Conservation (phyloP, 306 rosid species). For the Fragaria ananassa region DNA sequence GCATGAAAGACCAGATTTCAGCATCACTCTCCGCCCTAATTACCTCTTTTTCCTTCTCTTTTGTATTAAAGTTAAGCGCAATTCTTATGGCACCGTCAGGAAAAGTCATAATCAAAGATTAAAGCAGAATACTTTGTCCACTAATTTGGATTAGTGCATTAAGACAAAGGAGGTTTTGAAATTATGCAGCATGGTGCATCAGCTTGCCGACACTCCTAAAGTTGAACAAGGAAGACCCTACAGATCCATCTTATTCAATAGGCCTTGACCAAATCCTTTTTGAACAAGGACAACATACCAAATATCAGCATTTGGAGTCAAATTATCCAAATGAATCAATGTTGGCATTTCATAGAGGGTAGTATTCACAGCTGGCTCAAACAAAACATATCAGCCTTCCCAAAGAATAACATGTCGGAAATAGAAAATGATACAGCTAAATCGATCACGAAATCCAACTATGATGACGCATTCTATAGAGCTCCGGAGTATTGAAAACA, state of each 20-base stretch:
- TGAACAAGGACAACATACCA: not conserved
- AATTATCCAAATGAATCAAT: constrained; percentile 30
- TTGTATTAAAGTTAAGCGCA: constrained; percentile 2
- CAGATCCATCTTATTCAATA: constrained; percentile 10
- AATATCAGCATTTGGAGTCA: constrained; percentile 16
- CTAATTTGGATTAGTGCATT: not conserved
- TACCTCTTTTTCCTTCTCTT: not conserved
- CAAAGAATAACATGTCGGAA: not conserved
- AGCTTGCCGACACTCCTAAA: constrained; percentile 47
- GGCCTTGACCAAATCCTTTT: constrained; percentile 5
- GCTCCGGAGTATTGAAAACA: not conserved
- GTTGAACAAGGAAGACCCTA: constrained; percentile 30
- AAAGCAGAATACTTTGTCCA: constrained; percentile 19
- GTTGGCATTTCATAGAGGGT: constrained; percentile 28
- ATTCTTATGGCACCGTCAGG: not conserved
- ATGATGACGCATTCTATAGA: too few species aligned
- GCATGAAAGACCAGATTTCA: constrained; percentile 12
- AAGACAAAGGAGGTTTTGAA: constrained; percentile 14
- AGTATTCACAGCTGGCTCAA: not conserved
- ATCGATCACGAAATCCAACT: not conserved
- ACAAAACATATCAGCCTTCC: not conserved
- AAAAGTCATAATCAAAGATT: constrained; percentile 12
- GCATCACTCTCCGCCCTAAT: not conserved
- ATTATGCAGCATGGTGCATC: constrained; percentile 3
- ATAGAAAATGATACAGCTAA: not conserved